Evolutionary conservation across 257 asterid genomes (phyloP).

Genomic region (Buddleja alternifolia): DNA sequence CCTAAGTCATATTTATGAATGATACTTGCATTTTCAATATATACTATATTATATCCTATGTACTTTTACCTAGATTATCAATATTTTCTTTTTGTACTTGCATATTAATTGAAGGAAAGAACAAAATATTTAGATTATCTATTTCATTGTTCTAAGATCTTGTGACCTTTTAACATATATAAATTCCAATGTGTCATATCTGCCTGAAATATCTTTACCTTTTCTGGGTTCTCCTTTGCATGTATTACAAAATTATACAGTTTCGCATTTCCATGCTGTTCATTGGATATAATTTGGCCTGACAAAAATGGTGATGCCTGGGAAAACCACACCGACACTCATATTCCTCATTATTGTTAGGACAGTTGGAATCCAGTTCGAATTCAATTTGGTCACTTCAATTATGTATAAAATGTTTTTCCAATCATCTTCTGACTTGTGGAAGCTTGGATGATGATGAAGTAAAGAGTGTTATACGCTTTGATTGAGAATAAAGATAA

Average conservation of each 20-base stretch:
- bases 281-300: not conserved
- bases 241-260: not conserved
- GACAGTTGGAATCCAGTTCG: too few species aligned
- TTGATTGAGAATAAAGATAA: not conserved
- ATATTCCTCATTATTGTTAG: too few species aligned
- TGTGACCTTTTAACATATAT: not conserved
- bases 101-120: not conserved
- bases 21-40: too few species aligned
- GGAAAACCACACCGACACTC: too few species aligned
- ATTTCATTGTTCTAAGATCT: not conserved
- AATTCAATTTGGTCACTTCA: too few species aligned
- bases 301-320: not conserved
- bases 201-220: not conserved
- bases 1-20: not conserved
- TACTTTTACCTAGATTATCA: not conserved
- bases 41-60: not conserved
- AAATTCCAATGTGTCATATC: not conserved
- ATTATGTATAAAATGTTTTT: too few species aligned
- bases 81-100: too few species aligned
- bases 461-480: too few species aligned
- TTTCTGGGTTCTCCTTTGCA: not conserved
- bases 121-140: not conserved
- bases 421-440: too few species aligned
- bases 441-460: too few species aligned
- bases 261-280: not conserved